Evolutionary conservation across 2,329 filamentous ascomycete genomes (phyloP).

Genomic region (Epichloe sibirici): DNA sequence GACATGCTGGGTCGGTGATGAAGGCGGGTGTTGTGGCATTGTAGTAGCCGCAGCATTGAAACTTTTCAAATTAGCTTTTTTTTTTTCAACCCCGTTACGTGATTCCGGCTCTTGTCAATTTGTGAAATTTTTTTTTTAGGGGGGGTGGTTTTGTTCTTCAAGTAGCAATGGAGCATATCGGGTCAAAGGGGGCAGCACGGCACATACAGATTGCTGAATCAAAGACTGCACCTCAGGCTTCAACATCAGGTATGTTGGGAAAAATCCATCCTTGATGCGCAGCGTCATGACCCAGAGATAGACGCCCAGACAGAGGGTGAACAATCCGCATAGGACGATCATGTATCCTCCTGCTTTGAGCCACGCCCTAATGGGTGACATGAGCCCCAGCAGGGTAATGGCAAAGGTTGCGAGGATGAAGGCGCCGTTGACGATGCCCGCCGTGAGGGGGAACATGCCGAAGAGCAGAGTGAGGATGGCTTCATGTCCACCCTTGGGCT

Average conservation of each 20-base stretch:
- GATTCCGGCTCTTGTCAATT: neutral
- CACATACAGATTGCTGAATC: constrained; percentile 54
- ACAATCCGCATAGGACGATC: constrained; percentile 47
- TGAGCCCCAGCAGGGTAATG: constrained; percentile 57
- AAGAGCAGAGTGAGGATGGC: constrained; percentile 41
- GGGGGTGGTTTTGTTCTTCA: too few relatives aligned
- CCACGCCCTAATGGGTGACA: constrained; percentile 54
- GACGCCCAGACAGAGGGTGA: constrained; percentile 54
- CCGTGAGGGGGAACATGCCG: constrained; percentile 43
- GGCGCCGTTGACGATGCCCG: constrained; percentile 59
- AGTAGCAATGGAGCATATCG: too few relatives aligned
- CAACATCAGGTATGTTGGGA: constrained; percentile 47
- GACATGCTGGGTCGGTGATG: constrained; percentile 54
- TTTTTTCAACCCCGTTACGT: neutral
- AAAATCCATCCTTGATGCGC: constrained; percentile 50
- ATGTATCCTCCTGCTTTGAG: constrained; percentile 58
- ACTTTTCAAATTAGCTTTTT: constrained; percentile 31
- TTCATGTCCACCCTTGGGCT: constrained; percentile 31
- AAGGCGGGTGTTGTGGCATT: constrained; percentile 64
- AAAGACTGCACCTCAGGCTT: constrained; percentile 47
- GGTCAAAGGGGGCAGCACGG: too few relatives aligned
- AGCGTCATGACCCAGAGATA: constrained; percentile 64
- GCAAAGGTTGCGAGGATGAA: constrained; percentile 61
- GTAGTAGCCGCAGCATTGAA: constrained; percentile 69
- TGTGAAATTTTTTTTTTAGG: too few relatives aligned